Conservation (phyloP, 2,329 filamentous ascomycete species). For the Aspergillus amoenus region DNA sequence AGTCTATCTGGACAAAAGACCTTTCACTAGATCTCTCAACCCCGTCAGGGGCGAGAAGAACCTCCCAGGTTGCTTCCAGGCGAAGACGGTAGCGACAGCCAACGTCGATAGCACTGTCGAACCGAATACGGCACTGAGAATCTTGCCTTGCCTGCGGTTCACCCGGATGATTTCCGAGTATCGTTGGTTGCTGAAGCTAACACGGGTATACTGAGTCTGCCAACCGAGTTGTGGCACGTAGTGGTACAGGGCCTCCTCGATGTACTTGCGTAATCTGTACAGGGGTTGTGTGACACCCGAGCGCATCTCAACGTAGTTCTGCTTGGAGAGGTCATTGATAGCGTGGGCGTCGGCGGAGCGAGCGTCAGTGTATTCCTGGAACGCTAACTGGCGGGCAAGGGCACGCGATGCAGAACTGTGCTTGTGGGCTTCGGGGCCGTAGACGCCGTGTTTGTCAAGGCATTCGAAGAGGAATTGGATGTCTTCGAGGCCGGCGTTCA, state of each 20-base stretch:
- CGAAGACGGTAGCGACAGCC: constrained; percentile 27
- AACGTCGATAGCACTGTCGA: constrained; percentile 30
- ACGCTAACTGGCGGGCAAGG: constrained; percentile 46
- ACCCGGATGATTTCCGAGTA: constrained; percentile 78
- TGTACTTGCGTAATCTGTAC: constrained; percentile 77
- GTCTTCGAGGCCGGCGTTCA: constrained; percentile 95
- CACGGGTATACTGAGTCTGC: constrained; percentile 86
- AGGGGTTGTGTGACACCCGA: constrained; percentile 73
- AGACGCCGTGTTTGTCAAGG: constrained; percentile 66
- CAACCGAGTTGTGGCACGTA: constrained; percentile 77
- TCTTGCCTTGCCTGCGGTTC: constrained; percentile 66
- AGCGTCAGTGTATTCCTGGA: constrained; percentile 72
- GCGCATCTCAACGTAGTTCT: constrained; percentile 95
- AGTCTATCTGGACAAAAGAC: constrained; percentile 7
- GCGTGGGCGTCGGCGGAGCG: constrained; percentile 78
- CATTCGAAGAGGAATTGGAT: constrained; percentile 82
- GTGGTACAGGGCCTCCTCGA: constrained; percentile 80
- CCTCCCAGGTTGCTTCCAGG: constrained; percentile 31
- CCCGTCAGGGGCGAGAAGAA: constrained; percentile 21
- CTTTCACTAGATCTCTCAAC: constrained; percentile 16
- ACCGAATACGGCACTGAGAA: constrained; percentile 49
- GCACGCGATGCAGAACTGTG: constrained; percentile 46
- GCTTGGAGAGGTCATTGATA: constrained; percentile 87
- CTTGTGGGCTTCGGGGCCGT: constrained; percentile 20
- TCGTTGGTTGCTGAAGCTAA: constrained; percentile 90